phyloP scores from a whole-genome alignment of 176 grass and related monocot genomes.

The Oryza meyeriana region DNA sequence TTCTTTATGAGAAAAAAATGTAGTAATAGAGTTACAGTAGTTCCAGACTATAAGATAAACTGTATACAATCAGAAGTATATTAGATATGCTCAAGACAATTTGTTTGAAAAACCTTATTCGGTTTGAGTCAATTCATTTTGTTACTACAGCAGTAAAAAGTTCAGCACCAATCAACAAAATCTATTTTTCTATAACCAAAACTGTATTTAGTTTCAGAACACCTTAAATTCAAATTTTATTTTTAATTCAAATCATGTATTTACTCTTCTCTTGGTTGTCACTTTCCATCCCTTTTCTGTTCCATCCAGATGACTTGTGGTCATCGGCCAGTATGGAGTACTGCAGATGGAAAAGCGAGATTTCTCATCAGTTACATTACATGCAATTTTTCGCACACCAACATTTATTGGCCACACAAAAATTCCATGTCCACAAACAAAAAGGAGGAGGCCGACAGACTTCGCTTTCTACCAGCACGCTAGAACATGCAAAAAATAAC shows the following conservation, averaged over 20 bases:
- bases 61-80: not conserved
- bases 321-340: not conserved
- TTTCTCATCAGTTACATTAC: not conserved
- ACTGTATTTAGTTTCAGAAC: not conserved
- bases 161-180: not conserved
- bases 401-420: conserved; percentile 1
- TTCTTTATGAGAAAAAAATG: not conserved
- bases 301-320: not conserved
- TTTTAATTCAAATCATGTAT: not conserved
- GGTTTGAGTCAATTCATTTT: not conserved
- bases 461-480: conserved; percentile 21
- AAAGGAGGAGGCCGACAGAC: not conserved
- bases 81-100: not conserved
- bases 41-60: not conserved
- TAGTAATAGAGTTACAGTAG: not conserved
- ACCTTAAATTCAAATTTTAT: not conserved
- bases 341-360: not conserved
- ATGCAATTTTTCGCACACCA: conserved; percentile 3
- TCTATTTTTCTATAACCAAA: not conserved
- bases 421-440: not conserved
- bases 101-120: not conserved
- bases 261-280: not conserved
- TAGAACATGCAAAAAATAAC: not conserved
- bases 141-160: not conserved
- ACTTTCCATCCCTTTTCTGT: not conserved